Conservation (phyloP, 768 basidiomycete genomes). For the Pulveroboletus sp. region DNA sequence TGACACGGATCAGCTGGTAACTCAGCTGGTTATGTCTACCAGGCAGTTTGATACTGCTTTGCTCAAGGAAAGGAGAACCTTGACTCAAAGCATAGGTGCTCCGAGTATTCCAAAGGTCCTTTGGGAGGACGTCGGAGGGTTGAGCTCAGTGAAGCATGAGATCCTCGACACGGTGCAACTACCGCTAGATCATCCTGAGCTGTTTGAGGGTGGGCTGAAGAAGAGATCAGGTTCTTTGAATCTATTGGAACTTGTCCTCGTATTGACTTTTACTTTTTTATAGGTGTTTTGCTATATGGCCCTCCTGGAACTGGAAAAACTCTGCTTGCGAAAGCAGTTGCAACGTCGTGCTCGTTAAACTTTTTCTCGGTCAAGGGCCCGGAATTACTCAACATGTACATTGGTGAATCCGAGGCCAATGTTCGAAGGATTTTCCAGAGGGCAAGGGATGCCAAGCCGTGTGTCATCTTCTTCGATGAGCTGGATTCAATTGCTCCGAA, state of each 20-base stretch:
- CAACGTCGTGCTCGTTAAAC: slow-evolving; percentile 91
- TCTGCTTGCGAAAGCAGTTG: slow-evolving; percentile 92
- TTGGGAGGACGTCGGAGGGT: slow-evolving; percentile 97
- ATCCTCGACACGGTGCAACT: slow-evolving; percentile 96
- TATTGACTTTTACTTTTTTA: background rate
- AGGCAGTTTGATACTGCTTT: slow-evolving; percentile 76
- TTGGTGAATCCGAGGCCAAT: slow-evolving; percentile 97
- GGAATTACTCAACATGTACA: slow-evolving; percentile 96
- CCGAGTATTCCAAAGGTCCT: slow-evolving; percentile 93
- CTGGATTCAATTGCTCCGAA: slow-evolving; percentile 94
- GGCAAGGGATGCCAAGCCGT: slow-evolving; percentile 88
- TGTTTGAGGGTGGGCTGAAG: slow-evolving; percentile 89
- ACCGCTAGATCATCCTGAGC: slow-evolving; percentile 84
- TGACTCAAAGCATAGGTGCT: slow-evolving; percentile 93
- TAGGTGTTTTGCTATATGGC: slow-evolving; percentile 89
- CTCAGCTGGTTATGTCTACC: slow-evolving; percentile 27
- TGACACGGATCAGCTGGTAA: background rate
- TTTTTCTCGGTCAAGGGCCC: slow-evolving; percentile 98
- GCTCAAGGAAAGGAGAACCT: slow-evolving; percentile 66
- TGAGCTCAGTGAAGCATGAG: slow-evolving; percentile 83
- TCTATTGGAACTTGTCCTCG: background rate
- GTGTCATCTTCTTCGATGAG: slow-evolving; percentile 97
- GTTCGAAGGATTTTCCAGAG: slow-evolving; percentile 90
- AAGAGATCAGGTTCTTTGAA: slow-evolving; percentile 77
- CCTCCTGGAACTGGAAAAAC: slow-evolving; percentile 98